Conservation (phyloP, 352 stramenopile species). For the Globisporangium spiculum region DNA sequence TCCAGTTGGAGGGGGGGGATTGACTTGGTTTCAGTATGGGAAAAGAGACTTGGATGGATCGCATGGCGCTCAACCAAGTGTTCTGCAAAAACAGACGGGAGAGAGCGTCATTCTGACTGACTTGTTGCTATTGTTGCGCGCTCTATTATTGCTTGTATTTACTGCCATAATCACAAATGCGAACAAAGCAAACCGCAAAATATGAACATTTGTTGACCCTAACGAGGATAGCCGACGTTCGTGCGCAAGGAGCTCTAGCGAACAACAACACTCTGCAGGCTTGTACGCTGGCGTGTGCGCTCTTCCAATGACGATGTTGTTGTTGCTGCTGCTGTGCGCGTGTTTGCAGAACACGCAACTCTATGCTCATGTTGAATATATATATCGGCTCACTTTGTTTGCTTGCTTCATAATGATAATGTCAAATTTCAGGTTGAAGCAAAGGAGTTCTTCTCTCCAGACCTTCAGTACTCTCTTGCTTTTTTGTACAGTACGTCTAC, state of each 20-base stretch:
- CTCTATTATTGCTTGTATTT: not conserved
- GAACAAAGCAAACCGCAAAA: not conserved
- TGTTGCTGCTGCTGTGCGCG: not conserved
- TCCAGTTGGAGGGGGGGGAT: not conserved
- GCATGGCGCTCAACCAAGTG: not conserved
- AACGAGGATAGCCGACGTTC: not conserved
- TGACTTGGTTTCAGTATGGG: not conserved
- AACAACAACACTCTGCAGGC: not conserved
- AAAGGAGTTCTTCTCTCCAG: not conserved
- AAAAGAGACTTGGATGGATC: not conserved
- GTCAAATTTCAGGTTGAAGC: not conserved
- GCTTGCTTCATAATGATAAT: not conserved
- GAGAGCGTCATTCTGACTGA: slow-evolving; percentile 3
- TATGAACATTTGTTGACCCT: not conserved
- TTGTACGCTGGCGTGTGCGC: not conserved
- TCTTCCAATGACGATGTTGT: not conserved
- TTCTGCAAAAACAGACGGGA: slow-evolving; percentile 18
- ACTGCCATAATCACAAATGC: not conserved
- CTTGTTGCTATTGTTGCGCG: not conserved
- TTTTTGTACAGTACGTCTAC: not conserved
- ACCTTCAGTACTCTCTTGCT: not conserved
- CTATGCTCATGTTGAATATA: not conserved
- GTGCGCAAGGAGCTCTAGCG: not conserved
- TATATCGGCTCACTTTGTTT: not conserved
- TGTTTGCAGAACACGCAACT: not conserved